Evolutionary conservation across 1,284 basidiomycete species (phyloP).

Genomic region (Tylopilus sp.): DNA sequence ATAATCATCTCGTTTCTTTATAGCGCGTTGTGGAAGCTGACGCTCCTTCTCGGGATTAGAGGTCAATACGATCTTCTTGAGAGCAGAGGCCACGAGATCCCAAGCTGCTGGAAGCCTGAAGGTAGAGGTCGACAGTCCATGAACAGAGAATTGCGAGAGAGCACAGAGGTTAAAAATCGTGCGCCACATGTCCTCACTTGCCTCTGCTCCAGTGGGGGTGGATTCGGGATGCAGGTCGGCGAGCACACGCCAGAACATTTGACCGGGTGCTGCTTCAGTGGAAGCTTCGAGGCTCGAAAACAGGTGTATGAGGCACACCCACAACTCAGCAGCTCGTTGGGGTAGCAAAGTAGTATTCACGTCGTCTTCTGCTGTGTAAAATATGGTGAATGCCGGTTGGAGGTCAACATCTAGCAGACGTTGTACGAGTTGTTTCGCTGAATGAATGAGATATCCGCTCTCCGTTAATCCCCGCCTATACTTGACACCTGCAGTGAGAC

Average conservation of each 20-base stretch:
- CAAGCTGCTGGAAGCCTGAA: constrained; percentile 63
- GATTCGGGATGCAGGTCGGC: constrained; percentile 37
- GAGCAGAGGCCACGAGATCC: constrained; percentile 58
- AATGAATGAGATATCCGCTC: constrained; percentile 29
- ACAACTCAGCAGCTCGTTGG: constrained; percentile 59
- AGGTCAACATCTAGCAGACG: constrained; percentile 57
- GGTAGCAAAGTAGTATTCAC: constrained; percentile 36
- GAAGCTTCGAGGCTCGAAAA: constrained; percentile 26
- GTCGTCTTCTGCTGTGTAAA: constrained; percentile 39
- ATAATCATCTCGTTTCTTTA: constrained; percentile 74
- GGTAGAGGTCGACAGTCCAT: constrained; percentile 56
- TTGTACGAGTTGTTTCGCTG: constrained; percentile 42
- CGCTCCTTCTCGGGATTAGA: constrained; percentile 52
- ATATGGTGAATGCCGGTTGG: constrained; percentile 45
- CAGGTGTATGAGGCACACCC: constrained; percentile 75
- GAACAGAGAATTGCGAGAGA: constrained; percentile 75
- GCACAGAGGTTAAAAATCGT: constrained; percentile 69
- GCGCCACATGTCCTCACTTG: constrained; percentile 75
- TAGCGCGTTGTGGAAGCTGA: constrained; percentile 37
- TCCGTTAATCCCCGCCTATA: constrained; percentile 27
- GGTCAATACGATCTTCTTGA: constrained; percentile 61
- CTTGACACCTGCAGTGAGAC: constrained; percentile 34
- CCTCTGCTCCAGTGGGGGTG: constrained; percentile 43
- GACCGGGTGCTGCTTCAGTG: constrained; percentile 23
- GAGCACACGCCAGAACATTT: constrained; percentile 51